Evolutionary conservation across 108 stramenopile genomes (phyloP), one percentile per base, ranked within the genome.

Genomic region (Cafeteria roenbergensis): DNA sequence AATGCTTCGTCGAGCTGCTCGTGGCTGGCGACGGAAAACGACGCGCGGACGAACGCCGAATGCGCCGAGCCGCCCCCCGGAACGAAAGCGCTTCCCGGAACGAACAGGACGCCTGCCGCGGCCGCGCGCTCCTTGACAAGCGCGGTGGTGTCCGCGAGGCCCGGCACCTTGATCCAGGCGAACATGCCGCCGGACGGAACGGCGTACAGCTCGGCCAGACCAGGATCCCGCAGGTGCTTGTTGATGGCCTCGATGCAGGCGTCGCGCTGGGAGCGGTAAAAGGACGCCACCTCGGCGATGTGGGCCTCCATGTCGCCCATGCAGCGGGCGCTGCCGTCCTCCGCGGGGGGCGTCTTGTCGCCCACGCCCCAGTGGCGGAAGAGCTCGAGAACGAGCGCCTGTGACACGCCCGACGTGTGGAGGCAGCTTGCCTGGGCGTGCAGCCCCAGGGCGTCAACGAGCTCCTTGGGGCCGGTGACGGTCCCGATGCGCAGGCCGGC

Each of bases 401-500:
- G 84, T 25, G 82, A 77, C 12, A 82, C 50, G n/a, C 81, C 77
- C 51, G 63, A 74, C 12, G 80, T 52, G 58, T 80, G 71, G 38
- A 75, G 68, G 62, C 42, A 56, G 4, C 77, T 77, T 24, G 68
- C 66, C 74, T 85, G 79, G 51, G 54, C 59, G 25, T 71, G 72
- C 0, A 80, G 65, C 63, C 55, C 51, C 27, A 80, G 63, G 27
- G 62, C 55, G 24, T 79, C 76, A 0, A 81, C 50, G 20, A 85
- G 62, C 51, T 58, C 52, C 29, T 56, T 31, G 25, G 84, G 82
- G 22, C 71, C 84, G 24, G 77, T 74, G 27, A 78, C 72, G 54
- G 68, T 80, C 21, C 84, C 84, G 29, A 85, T 55, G 29, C 84
- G 80, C 29, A 85, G 73, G 28, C 84, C 84, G 8, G 78, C 48